Evolutionary conservation across 2,329 filamentous ascomycete genomes (phyloP).

Genomic region (Pseudogymnoascus sp.): DNA sequence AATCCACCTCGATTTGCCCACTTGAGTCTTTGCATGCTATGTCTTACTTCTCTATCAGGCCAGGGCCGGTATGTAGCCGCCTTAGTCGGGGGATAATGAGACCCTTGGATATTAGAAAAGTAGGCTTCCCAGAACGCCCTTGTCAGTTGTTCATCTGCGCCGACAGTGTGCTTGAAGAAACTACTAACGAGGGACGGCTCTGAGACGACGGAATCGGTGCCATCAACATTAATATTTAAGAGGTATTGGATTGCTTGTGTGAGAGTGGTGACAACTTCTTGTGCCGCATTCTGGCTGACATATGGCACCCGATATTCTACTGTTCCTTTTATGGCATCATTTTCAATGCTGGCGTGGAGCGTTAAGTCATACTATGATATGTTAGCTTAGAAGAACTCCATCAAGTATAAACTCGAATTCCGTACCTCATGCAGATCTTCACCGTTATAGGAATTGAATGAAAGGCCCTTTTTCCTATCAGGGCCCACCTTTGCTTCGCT

Average conservation of each 20-base stretch:
- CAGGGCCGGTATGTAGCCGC: background rate
- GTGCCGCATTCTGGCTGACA: background rate
- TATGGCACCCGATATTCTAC: background rate
- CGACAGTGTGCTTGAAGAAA: background rate
- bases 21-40: background rate
- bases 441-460: background rate
- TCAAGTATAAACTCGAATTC: background rate
- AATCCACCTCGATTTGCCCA: background rate
- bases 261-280: background rate
- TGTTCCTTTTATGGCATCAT: background rate
- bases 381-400: background rate
- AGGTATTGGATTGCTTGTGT: background rate
- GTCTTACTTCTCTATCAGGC: background rate
- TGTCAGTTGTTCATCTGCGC: background rate
- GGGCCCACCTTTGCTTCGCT: background rate
- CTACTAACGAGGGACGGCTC: background rate
- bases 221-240: background rate
- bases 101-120: background rate
- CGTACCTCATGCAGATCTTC: conserved; percentile 9
- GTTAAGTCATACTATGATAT: conserved; percentile 9
- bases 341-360: conserved; percentile 1
- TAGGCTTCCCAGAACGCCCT: background rate
- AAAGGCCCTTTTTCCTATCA: background rate
- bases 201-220: too few species aligned
- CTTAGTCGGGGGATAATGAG: background rate